Percentiles rank a stretch among this genome's conserved stretches.
phyloP scores from a whole-genome alignment of 108 stramenopile species.

The Nitzschia sp. region DNA sequence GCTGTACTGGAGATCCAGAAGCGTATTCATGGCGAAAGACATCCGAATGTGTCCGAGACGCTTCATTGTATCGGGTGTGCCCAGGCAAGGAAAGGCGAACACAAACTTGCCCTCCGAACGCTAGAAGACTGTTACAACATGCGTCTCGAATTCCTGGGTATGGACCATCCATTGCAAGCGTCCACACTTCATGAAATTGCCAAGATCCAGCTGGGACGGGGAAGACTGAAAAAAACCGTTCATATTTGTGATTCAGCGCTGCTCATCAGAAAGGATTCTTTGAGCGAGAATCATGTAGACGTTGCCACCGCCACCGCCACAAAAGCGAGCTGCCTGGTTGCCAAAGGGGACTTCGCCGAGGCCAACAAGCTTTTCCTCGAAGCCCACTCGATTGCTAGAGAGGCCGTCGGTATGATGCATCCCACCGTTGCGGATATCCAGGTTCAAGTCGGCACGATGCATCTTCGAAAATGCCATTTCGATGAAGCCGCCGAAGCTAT shows the following conservation, averaged over 20 bases:
- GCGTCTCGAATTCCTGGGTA: constrained; percentile 61
- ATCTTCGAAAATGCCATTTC: constrained; percentile 70
- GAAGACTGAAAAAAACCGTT: constrained; percentile 54
- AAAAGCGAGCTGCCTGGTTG: constrained; percentile 46
- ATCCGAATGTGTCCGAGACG: constrained; percentile 69
- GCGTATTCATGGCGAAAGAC: constrained; percentile 53
- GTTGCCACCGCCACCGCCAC: constrained; percentile 38
- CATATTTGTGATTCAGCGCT: constrained; percentile 53
- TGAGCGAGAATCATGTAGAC: constrained; percentile 53
- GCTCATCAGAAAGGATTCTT: constrained; percentile 49
- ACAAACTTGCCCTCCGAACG: constrained; percentile 42
- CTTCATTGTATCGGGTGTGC: constrained; percentile 59
- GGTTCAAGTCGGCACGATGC: constrained; percentile 56
- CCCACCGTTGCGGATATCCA: constrained; percentile 40
- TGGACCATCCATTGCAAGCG: constrained; percentile 68
- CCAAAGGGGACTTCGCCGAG: constrained; percentile 25
- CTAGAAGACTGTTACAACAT: constrained; percentile 70
- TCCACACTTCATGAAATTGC: constrained; percentile 67
- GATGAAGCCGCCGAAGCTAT: constrained; percentile 51
- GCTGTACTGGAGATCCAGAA: constrained; percentile 52
- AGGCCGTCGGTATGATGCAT: constrained; percentile 36
- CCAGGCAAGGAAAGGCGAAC: constrained; percentile 56
- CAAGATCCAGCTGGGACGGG: constrained; percentile 54
- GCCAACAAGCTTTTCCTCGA: constrained; percentile 37
- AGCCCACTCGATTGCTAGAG: constrained; percentile 30